Conservation (phyloP, 768 basidiomycete species). For the Podaxis sp. region DNA sequence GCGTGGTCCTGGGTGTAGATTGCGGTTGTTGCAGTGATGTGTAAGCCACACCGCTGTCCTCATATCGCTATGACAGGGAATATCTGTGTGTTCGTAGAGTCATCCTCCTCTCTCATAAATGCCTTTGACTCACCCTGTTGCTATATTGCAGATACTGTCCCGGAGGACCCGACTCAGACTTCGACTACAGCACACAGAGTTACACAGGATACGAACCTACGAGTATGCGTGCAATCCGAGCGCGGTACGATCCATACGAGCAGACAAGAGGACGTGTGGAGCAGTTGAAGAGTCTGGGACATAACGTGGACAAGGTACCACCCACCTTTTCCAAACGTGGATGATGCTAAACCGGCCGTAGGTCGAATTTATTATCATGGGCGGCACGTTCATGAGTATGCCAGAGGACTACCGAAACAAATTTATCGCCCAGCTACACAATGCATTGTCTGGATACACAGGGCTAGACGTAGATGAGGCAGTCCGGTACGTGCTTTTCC, state of each 20-base stretch:
- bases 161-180: conserved; percentile 98
- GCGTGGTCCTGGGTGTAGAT: conserved; percentile 50
- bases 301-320: conserved; percentile 91
- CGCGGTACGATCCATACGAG: conserved; percentile 93
- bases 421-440: conserved; percentile 95
- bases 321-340: background rate
- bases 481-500: conserved; percentile 54
- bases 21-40: conserved; percentile 99
- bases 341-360: conserved; percentile 23
- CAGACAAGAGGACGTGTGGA: conserved; percentile 95
- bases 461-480: conserved; percentile 95
- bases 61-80: conserved; percentile 99
- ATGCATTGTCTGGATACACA: conserved; percentile 94
- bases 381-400: conserved; percentile 99
- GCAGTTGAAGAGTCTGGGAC: conserved; percentile 93
- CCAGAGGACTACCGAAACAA: conserved; percentile 92
- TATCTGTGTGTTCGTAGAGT: conserved; percentile 83
- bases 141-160: conserved; percentile 78
- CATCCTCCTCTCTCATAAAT: background rate
- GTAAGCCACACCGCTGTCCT: conserved; percentile 98
- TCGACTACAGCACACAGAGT: conserved; percentile 98
- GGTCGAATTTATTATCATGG: conserved; percentile 96
- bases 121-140: background rate
- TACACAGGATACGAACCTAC: conserved; percentile 97
- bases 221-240: conserved; percentile 98